Conservation (phyloP, 306 rosid genomes). For the Rosa chinensis region DNA sequence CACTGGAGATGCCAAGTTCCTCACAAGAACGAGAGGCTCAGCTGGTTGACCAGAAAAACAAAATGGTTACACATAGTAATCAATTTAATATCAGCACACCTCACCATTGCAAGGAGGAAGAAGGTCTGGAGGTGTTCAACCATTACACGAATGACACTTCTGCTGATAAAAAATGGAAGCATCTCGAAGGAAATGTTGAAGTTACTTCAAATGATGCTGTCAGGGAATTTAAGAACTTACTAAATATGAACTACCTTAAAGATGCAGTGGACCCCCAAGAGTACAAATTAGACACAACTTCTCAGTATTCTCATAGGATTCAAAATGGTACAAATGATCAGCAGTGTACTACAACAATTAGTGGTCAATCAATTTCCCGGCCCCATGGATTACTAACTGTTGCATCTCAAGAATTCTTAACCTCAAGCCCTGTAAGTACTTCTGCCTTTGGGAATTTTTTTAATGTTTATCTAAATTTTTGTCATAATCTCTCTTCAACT, state of each 20-base stretch:
- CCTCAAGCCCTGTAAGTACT: conserved; percentile 56
- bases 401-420: conserved; percentile 30
- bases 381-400: conserved; percentile 34
- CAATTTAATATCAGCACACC: conserved; percentile 25
- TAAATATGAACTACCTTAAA: conserved; percentile 34
- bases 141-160: conserved; percentile 19
- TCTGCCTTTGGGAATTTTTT: conserved; percentile 7
- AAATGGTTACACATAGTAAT: conserved; percentile 29
- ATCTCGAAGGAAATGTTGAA: conserved; percentile 28
- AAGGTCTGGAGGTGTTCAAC: conserved; percentile 34
- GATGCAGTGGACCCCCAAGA: conserved; percentile 22
- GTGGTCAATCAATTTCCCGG: conserved; percentile 32
- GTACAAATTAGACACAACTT: conserved; percentile 29
- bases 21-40: conserved; percentile 38
- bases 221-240: conserved; percentile 29
- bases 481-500: conserved; percentile 15
- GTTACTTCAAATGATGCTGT: conserved; percentile 24
- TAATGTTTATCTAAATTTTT: conserved; percentile 12
- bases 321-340: conserved; percentile 38
- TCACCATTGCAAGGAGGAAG: conserved; percentile 27
- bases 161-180: conserved; percentile 24
- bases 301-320: conserved; percentile 37
- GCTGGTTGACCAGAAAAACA: conserved; percentile 29
- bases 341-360: conserved; percentile 29
- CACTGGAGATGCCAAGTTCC: conserved; percentile 39